Evolutionary conservation across 1,284 basidiomycete genomes (phyloP), one percentile per base, ranked within the genome.

Genomic region (Puccinia hordei): DNA sequence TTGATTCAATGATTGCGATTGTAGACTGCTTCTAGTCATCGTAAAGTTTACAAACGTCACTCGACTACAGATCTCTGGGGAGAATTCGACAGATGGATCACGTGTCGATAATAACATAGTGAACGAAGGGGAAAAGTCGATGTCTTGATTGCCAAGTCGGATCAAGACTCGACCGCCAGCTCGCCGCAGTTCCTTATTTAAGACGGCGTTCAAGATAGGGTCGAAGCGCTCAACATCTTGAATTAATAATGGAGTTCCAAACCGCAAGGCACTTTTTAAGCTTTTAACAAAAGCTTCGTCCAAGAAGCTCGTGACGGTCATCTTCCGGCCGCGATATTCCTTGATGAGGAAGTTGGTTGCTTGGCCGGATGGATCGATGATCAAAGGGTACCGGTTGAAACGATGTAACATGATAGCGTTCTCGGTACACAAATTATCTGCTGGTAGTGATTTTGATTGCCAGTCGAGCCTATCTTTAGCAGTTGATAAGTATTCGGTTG

Each of bases 11-110:
- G 95, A 97, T 86, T 99, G 97, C 82, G 94, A 98, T 86, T 99
- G 96, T 51, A 99, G 89, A 89, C 95, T 98, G 86, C 94, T 94
- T 81, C 95, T 90, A 0, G 97, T 99, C 94, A 99, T 99, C 22
- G 96, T 99, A 87, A 99, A 99, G 88, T 99, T 99, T 88, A 99
- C 96, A 85, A 99, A 98, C 0, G 96, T 97, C 51, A 99, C 97
- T 81, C 97, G 91, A 87, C 94, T 97, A 89, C 96, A 99, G 82
- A 99, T 95, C 85, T 99, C 96, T 0, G 97, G 95, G 27, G 96
- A 93, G 87, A 99, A 98, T 84, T 98, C 95, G 82, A 98, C 92
- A 0, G 95, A 96, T 0, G 98, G 95, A 86, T 99, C 95, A 33
- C 96, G 89, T 10, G 97, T 99, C 2, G 97, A 94, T 71, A 99